Base-by-base conservation (phyloP, 345 rosid species). In the Punica granatum region DNA sequence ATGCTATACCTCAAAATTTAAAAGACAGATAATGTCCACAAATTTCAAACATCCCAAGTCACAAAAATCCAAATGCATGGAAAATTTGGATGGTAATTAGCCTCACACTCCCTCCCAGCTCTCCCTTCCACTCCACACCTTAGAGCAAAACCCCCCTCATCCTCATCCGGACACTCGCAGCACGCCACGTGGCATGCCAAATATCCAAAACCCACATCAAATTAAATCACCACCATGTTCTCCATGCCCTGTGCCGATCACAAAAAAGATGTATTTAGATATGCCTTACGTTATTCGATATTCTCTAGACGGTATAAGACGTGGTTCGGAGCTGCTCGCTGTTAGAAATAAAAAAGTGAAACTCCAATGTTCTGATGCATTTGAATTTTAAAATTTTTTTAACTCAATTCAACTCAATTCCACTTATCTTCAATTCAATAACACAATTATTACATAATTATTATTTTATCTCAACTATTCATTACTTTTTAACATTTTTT, bases 61-160 rank as follows among this genome's bases (percentile, higher is more conserved):
- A 15, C 19, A 8, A 61, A 30, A 60, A 56, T 60, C 58, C 67
- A 67, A 61, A 31, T 43, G 8, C 9, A 23, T 10, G 13, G 14
- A 18, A 42, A 14, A 65, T 11, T 43, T 41, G 48, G 26, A 64
- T 64, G 67, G 67, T 64, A 19, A 64, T 32, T 39, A 9, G 25
- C 37, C 65, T 30, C n/a, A 60, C 19, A 34, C 26, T 32, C 16
- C 25, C n/a, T 54, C n/a, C n/a, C n/a, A n/a, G n/a, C n/a, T n/a
- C 18, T 66, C 53, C 49, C 26, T 61, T 61, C 54, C 74, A 65
- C 61, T 67, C 64, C 74, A 43, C 73, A 28, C 73, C 75, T 78
- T 70, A 63, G 82, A 76, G 90, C 88, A 75, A 7, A 16, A 2
- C 56, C 56, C 72, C 65, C 82, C 82, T 80, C 79, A 88, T 85